A percentile compares a stretch with the other conserved stretches of the same genome.
Evolutionary conservation across 192 early-diverging fungal genomes (phyloP).

Genomic region (Entomortierella chlamydospora): DNA sequence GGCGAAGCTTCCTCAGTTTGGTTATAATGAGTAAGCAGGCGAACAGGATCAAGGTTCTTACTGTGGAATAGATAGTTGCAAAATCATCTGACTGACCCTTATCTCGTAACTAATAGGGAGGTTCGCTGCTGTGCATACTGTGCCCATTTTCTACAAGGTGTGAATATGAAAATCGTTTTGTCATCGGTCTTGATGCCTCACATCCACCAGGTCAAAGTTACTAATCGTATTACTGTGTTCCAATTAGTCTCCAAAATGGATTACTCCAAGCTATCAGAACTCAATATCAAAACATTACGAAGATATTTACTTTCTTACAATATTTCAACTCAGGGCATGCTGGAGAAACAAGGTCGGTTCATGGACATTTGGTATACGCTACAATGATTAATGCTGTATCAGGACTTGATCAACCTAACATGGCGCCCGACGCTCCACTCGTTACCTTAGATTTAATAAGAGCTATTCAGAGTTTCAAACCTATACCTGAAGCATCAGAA

Average conservation of each 20-base stretch:
- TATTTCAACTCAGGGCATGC: slow-evolving; percentile 49
- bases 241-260: slow-evolving; percentile 43
- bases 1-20: slow-evolving; percentile 47
- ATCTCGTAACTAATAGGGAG: slow-evolving; percentile 25
- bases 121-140: slow-evolving; percentile 51
- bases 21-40: slow-evolving; percentile 41
- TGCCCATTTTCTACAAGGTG: slow-evolving; percentile 46
- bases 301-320: slow-evolving; percentile 46
- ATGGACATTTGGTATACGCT: too few relatives aligned
- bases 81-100: not conserved
- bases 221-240: not conserved
- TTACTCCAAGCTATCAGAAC: slow-evolving; percentile 33
- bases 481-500: slow-evolving; percentile 47
- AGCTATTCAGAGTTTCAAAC: slow-evolving; percentile 42
- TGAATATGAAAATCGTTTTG: not conserved
- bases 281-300: slow-evolving; percentile 47
- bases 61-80: too few relatives aligned
- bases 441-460: slow-evolving; percentile 28
- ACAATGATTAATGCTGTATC: not conserved
- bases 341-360: slow-evolving; percentile 49
- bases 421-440: too few relatives aligned
- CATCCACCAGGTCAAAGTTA: not conserved
- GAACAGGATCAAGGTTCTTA: too few relatives aligned
- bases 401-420: not conserved
- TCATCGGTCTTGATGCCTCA: not conserved